Evolutionary conservation across 352 stramenopile species (phyloP), one percentile per base, ranked within the genome.

Genomic region (Poterioochromonas sp.): DNA sequence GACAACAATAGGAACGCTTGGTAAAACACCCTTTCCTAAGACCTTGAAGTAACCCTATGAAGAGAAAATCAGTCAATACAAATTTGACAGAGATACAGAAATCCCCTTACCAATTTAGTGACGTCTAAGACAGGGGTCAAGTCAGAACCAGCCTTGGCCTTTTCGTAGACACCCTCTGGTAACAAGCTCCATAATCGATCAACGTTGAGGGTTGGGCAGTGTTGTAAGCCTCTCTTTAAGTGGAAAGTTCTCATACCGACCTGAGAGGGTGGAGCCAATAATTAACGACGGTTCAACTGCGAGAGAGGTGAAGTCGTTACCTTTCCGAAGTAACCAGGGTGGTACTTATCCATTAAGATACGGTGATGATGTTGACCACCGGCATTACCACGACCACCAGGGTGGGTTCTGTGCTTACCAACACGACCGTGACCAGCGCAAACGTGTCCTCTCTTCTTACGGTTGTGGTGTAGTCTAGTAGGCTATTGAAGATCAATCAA

Each of bases 251-350:
- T 92, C 96, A 99, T 99, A 94, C 96, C 96, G 80, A 99, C 95
- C 81, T 84, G 18, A 2, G 22, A 39, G 18, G 15, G 47, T 58
- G 47, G 47, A 26, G 47, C 47, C 47, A 58, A 20, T 63, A 20
- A 35, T 20, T 29, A 26, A 29, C 32, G 70, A n/a, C 18, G 29
- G 29, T 12, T 70, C 18, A 70, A 12, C 15, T 15, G 65, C 12
- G 65, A 58, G 47, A 58, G 26, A 26, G 47, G 26, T 15, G 8
- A 71, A 77, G 8, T 20, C 5, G 73, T 32, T 26, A 84, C 81
- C 90, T 99, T 99, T 92, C 96, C 96, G 84, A 99, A 99, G 90
- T 99, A 99, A 95, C 96, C 96, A 86, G 96, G 95, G 85, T 99
- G 95, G 86, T 97, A 99, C 90, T 99, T 99, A 91, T 99, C 96